Conservation (phyloP, 2,329 filamentous ascomycete species). For the Alternaria hordeiaustralica region DNA sequence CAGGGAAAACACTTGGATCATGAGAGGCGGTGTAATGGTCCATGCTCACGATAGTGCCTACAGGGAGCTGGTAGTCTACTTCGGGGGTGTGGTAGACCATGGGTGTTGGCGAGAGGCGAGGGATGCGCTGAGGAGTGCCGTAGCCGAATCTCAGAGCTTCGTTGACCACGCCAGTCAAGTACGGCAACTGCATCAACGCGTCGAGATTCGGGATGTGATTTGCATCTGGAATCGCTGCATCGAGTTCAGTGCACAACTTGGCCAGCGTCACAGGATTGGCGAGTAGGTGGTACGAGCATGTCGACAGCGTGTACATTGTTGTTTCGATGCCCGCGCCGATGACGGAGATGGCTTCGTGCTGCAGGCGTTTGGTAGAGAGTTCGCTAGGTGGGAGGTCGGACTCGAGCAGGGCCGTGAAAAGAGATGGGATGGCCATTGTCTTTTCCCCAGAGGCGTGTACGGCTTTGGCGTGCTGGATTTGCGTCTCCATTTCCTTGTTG, state of each 20-base stretch:
- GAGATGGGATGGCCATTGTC: not conserved
- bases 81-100: conserved; percentile 24
- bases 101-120: not conserved
- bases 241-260: not conserved
- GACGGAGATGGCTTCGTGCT: not conserved
- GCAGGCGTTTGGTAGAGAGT: not conserved
- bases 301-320: conserved; percentile 13
- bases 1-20: conserved; percentile 30
- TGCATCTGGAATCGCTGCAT: conserved; percentile 10
- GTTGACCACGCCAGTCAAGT: not conserved
- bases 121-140: conserved; percentile 17
- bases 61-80: conserved; percentile 18
- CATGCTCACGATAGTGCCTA: conserved; percentile 39
- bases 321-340: conserved; percentile 30
- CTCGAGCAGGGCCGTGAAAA: not conserved
- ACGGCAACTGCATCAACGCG: not conserved
- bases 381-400: not conserved
- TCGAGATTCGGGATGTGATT: not conserved
- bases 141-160: conserved; percentile 33
- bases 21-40: conserved; percentile 33
- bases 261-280: conserved; percentile 2
- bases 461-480: not conserved
- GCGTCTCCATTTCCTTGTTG: not conserved
- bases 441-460: not conserved
- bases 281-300: conserved; percentile 26